Conservation (phyloP, 2,329 filamentous ascomycete genomes). For the Clonostachys byssicola region DNA sequence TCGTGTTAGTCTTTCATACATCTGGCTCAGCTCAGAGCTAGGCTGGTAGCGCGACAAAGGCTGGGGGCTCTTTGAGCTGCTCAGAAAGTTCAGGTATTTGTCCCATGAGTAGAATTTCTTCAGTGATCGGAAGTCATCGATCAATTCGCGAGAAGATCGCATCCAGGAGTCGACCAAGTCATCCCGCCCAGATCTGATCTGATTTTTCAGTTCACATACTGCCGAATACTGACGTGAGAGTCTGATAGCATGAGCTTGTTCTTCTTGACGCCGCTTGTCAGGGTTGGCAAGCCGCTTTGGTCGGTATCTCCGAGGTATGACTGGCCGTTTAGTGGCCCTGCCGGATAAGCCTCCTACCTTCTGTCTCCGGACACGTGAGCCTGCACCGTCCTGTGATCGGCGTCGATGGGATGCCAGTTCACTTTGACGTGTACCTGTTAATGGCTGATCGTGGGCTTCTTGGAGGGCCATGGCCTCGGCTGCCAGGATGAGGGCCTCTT, state of each 20-base stretch:
- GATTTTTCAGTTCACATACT: constrained; percentile 34
- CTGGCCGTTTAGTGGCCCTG: constrained; percentile 1
- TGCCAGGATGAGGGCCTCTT: constrained; percentile 73
- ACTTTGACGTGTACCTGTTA: not conserved
- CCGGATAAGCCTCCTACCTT: too few relatives aligned
- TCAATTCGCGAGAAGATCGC: constrained; percentile 51
- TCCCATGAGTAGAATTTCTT: constrained; percentile 65
- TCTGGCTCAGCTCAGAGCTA: constrained; percentile 42
- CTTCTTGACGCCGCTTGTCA: constrained; percentile 36
- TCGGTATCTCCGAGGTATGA: constrained; percentile 34
- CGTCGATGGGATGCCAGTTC: not conserved
- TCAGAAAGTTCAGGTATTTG: constrained; percentile 55
- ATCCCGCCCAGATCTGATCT: constrained; percentile 33
- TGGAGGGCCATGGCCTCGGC: constrained; percentile 69
- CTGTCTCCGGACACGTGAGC: not conserved
- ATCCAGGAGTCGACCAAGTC: constrained; percentile 51
- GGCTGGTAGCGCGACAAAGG: constrained; percentile 13
- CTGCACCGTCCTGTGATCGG: not conserved
- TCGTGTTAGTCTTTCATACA: constrained; percentile 51
- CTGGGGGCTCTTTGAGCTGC: not conserved
- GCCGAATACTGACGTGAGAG: constrained; percentile 35
- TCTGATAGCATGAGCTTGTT: constrained; percentile 32
- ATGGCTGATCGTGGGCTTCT: constrained; percentile 31
- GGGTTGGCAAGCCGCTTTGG: constrained; percentile 39
- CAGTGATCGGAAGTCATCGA: constrained; percentile 60